phyloP scores from a whole-genome alignment of 345 rosid species.

The Turnera subulata region DNA sequence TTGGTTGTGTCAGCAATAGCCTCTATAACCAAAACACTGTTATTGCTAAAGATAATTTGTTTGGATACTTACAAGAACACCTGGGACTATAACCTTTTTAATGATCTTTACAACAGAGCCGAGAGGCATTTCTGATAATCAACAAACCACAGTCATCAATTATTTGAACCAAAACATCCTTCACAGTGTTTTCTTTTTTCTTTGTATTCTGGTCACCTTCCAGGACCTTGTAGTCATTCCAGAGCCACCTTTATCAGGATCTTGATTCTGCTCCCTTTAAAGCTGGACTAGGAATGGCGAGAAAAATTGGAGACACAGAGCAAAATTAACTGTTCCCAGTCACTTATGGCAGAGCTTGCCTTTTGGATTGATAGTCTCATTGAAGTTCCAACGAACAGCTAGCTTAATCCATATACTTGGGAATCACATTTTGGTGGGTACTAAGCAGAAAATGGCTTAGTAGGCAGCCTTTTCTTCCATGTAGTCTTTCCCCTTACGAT shows the following conservation, averaged over 20 bases:
- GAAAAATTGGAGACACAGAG: background rate
- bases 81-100: too few relatives aligned
- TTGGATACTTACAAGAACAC: background rate
- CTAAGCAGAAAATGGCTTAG: constrained; percentile 22
- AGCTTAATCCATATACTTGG: background rate
- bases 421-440: background rate
- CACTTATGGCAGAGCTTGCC: too few relatives aligned
- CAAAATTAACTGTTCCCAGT: background rate
- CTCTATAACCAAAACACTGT: too few relatives aligned
- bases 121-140: background rate
- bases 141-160: background rate
- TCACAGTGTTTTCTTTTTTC: background rate
- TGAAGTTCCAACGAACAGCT: too few relatives aligned
- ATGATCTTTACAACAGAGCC: background rate
- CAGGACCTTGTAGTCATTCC: background rate
- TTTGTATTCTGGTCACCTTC: background rate
- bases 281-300: background rate
- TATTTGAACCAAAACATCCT: background rate
- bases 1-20: too few relatives aligned
- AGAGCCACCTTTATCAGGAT: background rate
- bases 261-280: background rate
- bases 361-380: too few relatives aligned
- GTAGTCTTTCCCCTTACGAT: constrained; percentile 55
- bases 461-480: constrained; percentile 43
- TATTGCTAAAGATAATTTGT: too few relatives aligned